Conservation (phyloP, 2,329 filamentous ascomycete species). For the Nemania abortiva region DNA sequence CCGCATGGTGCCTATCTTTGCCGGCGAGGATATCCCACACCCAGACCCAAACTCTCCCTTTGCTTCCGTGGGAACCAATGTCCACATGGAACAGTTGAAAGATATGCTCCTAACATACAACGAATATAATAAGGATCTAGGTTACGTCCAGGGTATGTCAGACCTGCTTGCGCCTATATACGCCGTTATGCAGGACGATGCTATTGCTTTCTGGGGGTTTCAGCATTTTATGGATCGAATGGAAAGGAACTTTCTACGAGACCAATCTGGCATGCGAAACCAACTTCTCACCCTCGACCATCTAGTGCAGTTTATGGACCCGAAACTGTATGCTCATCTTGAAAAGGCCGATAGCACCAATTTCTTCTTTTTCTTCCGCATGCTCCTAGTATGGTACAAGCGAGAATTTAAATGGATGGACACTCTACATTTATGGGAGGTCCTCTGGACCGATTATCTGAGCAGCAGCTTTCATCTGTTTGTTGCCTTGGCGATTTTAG, state of each 20-base stretch:
- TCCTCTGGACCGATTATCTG: slow-evolving; percentile 91
- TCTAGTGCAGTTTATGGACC: slow-evolving; percentile 96
- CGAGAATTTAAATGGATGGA: slow-evolving; percentile 94
- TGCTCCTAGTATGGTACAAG: slow-evolving; percentile 99
- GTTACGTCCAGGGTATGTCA: slow-evolving; percentile 99
- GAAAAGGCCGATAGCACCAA: slow-evolving; percentile 94
- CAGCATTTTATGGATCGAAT: slow-evolving; percentile 97
- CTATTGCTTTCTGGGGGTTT: slow-evolving; percentile 96
- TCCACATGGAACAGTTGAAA: slow-evolving; percentile 98
- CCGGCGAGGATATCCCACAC: slow-evolving; percentile 95
- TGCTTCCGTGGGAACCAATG: slow-evolving; percentile 91
- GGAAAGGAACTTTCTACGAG: slow-evolving; percentile 95
- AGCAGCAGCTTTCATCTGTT: slow-evolving; percentile 95
- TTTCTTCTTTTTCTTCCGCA: slow-evolving; percentile 99
- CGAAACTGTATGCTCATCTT: slow-evolving; percentile 90
- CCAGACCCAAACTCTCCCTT: slow-evolving; percentile 97
- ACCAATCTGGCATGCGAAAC: slow-evolving; percentile 94
- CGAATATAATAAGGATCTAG: slow-evolving; percentile 94
- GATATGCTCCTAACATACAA: slow-evolving; percentile 99
- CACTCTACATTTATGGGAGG: slow-evolving; percentile 89
- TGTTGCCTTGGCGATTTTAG: slow-evolving; percentile 90
- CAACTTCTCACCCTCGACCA: slow-evolving; percentile 94
- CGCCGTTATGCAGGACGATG: slow-evolving; percentile 96
- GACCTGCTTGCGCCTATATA: slow-evolving; percentile 96
- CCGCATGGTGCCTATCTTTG: slow-evolving; percentile 92